A percentile compares a stretch with the other conserved stretches of the same genome.
Evolutionary conservation across 768 basidiomycete genomes (phyloP).

Genomic region (Leucocoprinus birnbaumii): DNA sequence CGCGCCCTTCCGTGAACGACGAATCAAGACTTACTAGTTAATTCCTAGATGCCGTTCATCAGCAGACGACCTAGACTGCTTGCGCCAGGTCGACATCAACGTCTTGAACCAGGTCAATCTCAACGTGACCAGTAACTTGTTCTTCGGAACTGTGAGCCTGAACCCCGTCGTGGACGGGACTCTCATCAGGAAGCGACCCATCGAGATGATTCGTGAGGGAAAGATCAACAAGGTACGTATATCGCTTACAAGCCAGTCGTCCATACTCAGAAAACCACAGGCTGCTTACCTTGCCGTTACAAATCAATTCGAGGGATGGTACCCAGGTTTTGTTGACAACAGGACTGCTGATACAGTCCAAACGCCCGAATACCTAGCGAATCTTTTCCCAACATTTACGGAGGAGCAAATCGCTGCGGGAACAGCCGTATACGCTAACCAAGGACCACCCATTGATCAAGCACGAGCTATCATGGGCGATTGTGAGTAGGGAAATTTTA

Average conservation of each 20-base stretch:
- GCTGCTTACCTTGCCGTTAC: not conserved
- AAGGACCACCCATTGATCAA: conserved; percentile 9
- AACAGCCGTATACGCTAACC: not conserved
- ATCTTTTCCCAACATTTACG: conserved; percentile 36
- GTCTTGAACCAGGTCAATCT: conserved; percentile 31
- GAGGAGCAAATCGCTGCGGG: conserved; percentile 18
- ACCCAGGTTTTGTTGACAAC: not conserved
- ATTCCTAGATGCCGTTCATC: conserved; percentile 35
- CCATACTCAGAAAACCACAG: too few relatives aligned
- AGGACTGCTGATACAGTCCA: conserved; percentile 20
- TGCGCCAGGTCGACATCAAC: conserved; percentile 29
- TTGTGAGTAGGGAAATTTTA: conserved; percentile 1
- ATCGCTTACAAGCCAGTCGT: too few relatives aligned
- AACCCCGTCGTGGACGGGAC: conserved; percentile 46
- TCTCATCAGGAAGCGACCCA: conserved; percentile 41
- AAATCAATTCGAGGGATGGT: not conserved
- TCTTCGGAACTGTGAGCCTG: conserved; percentile 38
- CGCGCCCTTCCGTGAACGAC: not conserved
- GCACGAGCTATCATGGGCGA: conserved; percentile 13
- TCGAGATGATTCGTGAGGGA: conserved; percentile 29
- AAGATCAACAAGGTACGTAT: conserved; percentile 26
- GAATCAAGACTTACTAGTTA: too few relatives aligned
- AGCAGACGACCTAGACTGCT: conserved; percentile 33
- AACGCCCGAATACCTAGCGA: conserved; percentile 26
- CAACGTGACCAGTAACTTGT: conserved; percentile 25